These are phyloP conservation scores for Sclerospora graminicola DNA, from an alignment of 352 stramenopile genomes.

Conservation along the genomic window DNA sequence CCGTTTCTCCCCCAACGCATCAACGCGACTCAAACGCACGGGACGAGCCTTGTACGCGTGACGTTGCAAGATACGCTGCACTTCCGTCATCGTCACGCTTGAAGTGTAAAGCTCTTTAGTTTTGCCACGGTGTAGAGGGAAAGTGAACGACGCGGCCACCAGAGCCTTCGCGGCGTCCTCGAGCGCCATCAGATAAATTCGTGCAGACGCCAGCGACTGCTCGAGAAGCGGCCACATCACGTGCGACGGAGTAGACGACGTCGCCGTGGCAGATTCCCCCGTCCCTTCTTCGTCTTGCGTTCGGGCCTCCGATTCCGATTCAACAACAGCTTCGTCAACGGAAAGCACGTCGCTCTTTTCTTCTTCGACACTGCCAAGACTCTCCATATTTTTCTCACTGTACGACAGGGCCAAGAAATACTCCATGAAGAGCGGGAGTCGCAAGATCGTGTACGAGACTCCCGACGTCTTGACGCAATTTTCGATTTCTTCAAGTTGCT, in stretches of 20 bases:
- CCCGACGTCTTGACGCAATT: constrained; percentile 44
- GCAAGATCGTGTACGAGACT: constrained; percentile 47
- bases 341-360: constrained; percentile 14
- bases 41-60: constrained; percentile 24
- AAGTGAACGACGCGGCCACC: constrained; percentile 36
- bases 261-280: constrained; percentile 2
- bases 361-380: constrained; percentile 15
- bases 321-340: constrained; percentile 2
- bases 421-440: constrained; percentile 70
- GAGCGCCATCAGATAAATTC: constrained; percentile 42
- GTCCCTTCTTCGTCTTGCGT: constrained; percentile 5
- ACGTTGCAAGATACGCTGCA: constrained; percentile 28
- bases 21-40: constrained; percentile 30
- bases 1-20: constrained; percentile 27
- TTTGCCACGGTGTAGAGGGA: constrained; percentile 37
- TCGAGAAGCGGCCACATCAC: constrained; percentile 38
- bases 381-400: constrained; percentile 9
- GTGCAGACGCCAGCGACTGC: constrained; percentile 26
- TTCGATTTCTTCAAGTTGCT: constrained; percentile 57
- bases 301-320: constrained; percentile 2
- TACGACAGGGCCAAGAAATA: constrained; percentile 54
- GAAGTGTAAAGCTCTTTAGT: constrained; percentile 40
- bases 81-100: constrained; percentile 32
- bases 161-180: constrained; percentile 48
- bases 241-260: constrained; percentile 12